Percentiles rank a stretch among this genome's conserved stretches.
phyloP scores from a whole-genome alignment of 2,329 filamentous ascomycete genomes.

The Neofusicoccum ribis region DNA sequence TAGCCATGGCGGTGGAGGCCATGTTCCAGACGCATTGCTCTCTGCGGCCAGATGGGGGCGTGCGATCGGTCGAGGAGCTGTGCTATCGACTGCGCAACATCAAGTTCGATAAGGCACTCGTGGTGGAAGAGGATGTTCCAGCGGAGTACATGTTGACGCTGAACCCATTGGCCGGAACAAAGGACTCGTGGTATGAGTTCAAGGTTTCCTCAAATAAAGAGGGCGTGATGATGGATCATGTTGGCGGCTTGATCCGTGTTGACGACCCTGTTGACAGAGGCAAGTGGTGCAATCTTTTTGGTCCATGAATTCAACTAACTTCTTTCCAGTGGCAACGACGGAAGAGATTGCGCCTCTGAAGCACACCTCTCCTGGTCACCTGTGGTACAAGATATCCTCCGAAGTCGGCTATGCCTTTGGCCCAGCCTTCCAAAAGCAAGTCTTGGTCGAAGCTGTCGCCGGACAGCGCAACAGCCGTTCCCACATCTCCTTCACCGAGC shows the following conservation, averaged over 20 bases:
- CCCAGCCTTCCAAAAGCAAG: constrained; percentile 24
- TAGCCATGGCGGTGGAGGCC: constrained; percentile 11
- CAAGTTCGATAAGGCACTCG: constrained; percentile 23
- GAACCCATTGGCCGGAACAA: constrained; percentile 15
- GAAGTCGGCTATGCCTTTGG: constrained; percentile 28
- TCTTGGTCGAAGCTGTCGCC: constrained; percentile 21
- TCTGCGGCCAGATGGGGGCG: not conserved
- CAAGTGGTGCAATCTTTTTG: too few species aligned
- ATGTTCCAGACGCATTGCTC: constrained; percentile 7
- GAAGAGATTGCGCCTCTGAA: constrained; percentile 16
- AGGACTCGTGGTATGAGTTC: constrained; percentile 25
- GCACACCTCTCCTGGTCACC: constrained; percentile 6
- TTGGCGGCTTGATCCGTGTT: constrained; percentile 25
- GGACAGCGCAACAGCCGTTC: constrained; percentile 19
- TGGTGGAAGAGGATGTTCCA: constrained; percentile 27
- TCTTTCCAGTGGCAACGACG: not conserved
- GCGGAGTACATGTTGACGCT: constrained; percentile 26
- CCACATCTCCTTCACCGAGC: constrained; percentile 22
- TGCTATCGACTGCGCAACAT: constrained; percentile 27
- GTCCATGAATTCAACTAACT: too few species aligned
- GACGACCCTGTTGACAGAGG: not conserved
- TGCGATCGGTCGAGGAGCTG: constrained; percentile 25
- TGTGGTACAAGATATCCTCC: constrained; percentile 28
- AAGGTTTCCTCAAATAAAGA: constrained; percentile 23
- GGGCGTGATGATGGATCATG: constrained; percentile 25